Evolutionary conservation across 2,329 filamentous ascomycete genomes (phyloP), one percentile per base, ranked within the genome.

Genomic region (Cyclaneusma minus): DNA sequence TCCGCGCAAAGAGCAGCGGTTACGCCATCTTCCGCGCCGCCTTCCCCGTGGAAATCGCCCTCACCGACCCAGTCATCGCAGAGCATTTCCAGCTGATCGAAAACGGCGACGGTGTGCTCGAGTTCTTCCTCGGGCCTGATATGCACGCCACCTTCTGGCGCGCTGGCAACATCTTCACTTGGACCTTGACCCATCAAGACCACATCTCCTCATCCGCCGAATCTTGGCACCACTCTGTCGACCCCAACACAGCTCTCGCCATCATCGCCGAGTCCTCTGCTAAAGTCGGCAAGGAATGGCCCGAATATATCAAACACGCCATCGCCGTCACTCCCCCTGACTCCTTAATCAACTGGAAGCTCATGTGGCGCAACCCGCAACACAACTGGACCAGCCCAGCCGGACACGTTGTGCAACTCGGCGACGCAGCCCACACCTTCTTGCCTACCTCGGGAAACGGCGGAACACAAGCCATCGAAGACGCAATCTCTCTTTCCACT

Each of bases 1-100:
- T 54, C 10, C 40, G 46, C 26, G 50, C 51, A 14, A 47, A 47
- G 36, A 52, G 49, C 34, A 49, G 45, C 3, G 52, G 52, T 6
- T 43, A 53, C 29, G 50, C 53, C 9, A 52, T 55, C 46, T 56
- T 44, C 50, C 45, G 56, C 12, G 54, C 56, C 7, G 55, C 54
- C 21, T 58, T 58, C 32, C 39, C 47, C 21, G 49, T 40, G 6
- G 42, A 54, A 6, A 48, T 57, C 24, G 27, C 60, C 2, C 48
- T 54, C 12, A 51, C 55, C 34, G 52, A 58, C 21, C 48, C 52
- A n/a, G n/a, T n/a, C n/a, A n/a, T n/a, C n/a, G n/a, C 2, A 32
- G 36, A 47, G 32, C 50, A 57, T 29, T 56, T 57, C 22, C 52
- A 56, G 18, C 51, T 62, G 37, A 51, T 52, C 2, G 42, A 47